These are phyloP conservation scores for Cutaneotrichosporon dermatis DNA, from an alignment of 1,284 basidiomycete species.

Conservation along the genomic window DNA sequence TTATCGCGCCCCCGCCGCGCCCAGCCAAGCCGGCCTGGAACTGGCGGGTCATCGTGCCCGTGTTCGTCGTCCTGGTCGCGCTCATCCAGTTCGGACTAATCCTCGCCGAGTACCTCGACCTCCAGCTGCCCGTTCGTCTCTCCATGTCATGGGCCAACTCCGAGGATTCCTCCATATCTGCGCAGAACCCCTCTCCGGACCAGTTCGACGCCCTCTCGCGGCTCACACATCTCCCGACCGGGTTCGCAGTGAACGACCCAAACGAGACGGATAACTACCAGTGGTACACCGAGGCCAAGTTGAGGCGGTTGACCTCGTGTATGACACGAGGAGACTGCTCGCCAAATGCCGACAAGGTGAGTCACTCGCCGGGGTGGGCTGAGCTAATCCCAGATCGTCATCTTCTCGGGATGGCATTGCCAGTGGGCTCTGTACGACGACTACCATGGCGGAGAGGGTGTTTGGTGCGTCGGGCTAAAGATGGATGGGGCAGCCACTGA, in stretches of 20 bases:
- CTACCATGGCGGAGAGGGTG: conserved; percentile 17
- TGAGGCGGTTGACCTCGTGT: conserved; percentile 14
- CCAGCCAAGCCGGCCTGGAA: too few species aligned
- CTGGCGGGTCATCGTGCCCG: neutral
- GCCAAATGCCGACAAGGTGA: conserved; percentile 15
- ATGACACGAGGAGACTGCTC: conserved; percentile 9
- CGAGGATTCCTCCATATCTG: too few species aligned
- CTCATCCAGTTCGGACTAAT: neutral
- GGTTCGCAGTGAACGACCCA: neutral
- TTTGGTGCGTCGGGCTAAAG: conserved; percentile 3
- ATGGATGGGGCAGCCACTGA: neutral
- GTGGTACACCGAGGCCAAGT: conserved; percentile 18
- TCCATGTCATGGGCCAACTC: neutral
- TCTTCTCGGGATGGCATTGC: conserved; percentile 13
- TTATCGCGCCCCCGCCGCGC: neutral
- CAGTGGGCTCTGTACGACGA: conserved; percentile 8
- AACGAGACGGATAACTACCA: conserved; percentile 6
- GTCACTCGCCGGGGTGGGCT: neutral
- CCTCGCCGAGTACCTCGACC: neutral
- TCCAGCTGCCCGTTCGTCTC: neutral
- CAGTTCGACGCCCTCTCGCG: neutral
- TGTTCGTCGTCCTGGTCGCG: neutral
- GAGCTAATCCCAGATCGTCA: neutral
- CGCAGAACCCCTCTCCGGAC: too few species aligned
- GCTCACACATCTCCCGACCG: neutral